Evolutionary conservation across 2,329 filamentous ascomycete species (phyloP).

Genomic region (Aspergillus pseudotamarii): DNA sequence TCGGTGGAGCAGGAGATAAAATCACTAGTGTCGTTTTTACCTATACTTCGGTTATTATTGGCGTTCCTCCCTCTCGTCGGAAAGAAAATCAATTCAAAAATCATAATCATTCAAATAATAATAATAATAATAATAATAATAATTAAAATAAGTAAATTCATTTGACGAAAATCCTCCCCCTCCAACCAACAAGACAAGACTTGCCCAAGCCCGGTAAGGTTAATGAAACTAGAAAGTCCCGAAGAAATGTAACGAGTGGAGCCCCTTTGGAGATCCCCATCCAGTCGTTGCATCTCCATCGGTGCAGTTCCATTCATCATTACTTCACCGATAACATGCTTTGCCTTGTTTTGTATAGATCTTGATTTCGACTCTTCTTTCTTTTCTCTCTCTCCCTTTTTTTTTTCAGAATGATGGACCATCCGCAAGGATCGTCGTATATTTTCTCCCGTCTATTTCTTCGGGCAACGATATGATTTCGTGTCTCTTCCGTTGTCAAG

Average conservation of each 20-base stretch:
- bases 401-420: too few relatives aligned
- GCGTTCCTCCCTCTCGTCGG: background rate
- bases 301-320: background rate
- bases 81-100: background rate
- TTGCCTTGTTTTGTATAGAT: too few relatives aligned
- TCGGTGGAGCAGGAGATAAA: constrained; percentile 14
- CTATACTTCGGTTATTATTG: constrained; percentile 2
- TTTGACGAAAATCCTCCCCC: background rate
- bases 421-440: too few relatives aligned
- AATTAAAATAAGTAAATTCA: background rate
- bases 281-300: background rate
- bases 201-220: constrained; percentile 1
- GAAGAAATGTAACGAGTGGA: constrained; percentile 22
- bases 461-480: too few relatives aligned
- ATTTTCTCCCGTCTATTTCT: too few relatives aligned
- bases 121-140: too few relatives aligned
- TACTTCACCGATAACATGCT: background rate
- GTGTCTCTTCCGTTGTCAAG: background rate
- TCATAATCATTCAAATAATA: too few relatives aligned
- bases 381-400: too few relatives aligned
- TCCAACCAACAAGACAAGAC: background rate
- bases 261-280: constrained; percentile 10
- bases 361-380: too few relatives aligned
- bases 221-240: constrained; percentile 24
- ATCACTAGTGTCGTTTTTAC: constrained; percentile 2